Conservation (phyloP, 1,284 basidiomycete genomes). For the Ustilago bromivora region DNA sequence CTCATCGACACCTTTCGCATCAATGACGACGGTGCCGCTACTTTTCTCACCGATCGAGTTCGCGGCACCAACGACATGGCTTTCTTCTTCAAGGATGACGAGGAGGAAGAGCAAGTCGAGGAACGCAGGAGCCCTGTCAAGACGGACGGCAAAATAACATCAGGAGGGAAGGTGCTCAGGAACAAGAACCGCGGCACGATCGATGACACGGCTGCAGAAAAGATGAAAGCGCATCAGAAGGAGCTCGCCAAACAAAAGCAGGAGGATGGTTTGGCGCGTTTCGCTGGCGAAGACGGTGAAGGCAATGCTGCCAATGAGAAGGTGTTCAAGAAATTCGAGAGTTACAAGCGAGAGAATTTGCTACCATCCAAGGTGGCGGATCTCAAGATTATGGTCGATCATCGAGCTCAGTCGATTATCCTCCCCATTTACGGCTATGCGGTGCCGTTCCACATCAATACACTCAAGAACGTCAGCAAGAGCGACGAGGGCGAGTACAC, state of each 20-base stretch:
- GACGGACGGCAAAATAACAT: slow-evolving; percentile 52
- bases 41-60: slow-evolving; percentile 81
- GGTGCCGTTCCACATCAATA: slow-evolving; percentile 98
- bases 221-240: slow-evolving; percentile 88
- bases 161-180: slow-evolving; percentile 65
- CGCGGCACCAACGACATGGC: slow-evolving; percentile 79
- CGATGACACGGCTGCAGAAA: slow-evolving; percentile 78
- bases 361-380: slow-evolving; percentile 75
- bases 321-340: slow-evolving; percentile 91
- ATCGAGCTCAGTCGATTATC: slow-evolving; percentile 88
- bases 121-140: slow-evolving; percentile 49
- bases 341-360: slow-evolving; percentile 92
- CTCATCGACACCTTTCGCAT: slow-evolving; percentile 89
- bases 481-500: slow-evolving; percentile 96
- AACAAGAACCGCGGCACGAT: slow-evolving; percentile 78
- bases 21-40: slow-evolving; percentile 74
- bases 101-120: slow-evolving; percentile 54
- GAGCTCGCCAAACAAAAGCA: slow-evolving; percentile 85
- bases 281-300: slow-evolving; percentile 75
- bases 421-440: slow-evolving; percentile 94
- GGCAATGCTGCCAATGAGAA: slow-evolving; percentile 76
- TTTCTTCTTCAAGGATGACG: slow-evolving; percentile 78
- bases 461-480: slow-evolving; percentile 97
- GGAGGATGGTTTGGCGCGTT: slow-evolving; percentile 84
- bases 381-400: slow-evolving; percentile 86